Evolutionary conservation across 1,139 yeast species (phyloP).

Genomic region (Arxiozyma bovina): DNA sequence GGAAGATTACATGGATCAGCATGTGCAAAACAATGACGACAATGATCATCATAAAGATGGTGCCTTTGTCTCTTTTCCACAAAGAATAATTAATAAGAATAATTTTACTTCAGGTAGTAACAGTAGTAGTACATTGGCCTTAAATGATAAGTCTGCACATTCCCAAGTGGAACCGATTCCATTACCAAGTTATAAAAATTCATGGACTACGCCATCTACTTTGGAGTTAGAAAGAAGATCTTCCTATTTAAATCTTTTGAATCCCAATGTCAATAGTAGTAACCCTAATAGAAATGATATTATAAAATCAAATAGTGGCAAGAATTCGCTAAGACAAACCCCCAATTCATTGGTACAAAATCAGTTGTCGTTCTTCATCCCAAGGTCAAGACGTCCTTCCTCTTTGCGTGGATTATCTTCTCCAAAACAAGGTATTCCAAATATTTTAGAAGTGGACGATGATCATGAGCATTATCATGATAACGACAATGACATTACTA

Average conservation of each 20-base stretch:
- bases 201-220: constrained; percentile 13
- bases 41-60: not conserved
- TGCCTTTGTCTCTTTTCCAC: not conserved
- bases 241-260: constrained; percentile 7
- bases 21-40: not conserved
- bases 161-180: constrained; percentile 31
- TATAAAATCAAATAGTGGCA: not conserved
- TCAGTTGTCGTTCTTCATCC: not conserved
- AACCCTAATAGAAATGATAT: not conserved
- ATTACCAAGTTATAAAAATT: constrained; percentile 18
- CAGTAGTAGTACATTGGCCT: not conserved
- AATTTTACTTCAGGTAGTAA: not conserved
- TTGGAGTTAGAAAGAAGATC: constrained; percentile 13
- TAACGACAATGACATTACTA: not conserved
- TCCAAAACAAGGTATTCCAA: not conserved
- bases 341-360: not conserved
- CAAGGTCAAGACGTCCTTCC: constrained; percentile 4
- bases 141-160: constrained; percentile 10
- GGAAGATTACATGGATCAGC: constrained; percentile 5
- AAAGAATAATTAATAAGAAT: not conserved
- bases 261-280: not conserved
- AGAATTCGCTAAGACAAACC: not conserved
- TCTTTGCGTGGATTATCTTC: constrained; percentile 1
- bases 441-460: not conserved
- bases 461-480: not conserved